A percentile compares a stretch with the other conserved stretches of the same genome.
Evolutionary conservation across 352 stramenopile genomes (phyloP).

Genomic region (Pythium grandisporangium): DNA sequence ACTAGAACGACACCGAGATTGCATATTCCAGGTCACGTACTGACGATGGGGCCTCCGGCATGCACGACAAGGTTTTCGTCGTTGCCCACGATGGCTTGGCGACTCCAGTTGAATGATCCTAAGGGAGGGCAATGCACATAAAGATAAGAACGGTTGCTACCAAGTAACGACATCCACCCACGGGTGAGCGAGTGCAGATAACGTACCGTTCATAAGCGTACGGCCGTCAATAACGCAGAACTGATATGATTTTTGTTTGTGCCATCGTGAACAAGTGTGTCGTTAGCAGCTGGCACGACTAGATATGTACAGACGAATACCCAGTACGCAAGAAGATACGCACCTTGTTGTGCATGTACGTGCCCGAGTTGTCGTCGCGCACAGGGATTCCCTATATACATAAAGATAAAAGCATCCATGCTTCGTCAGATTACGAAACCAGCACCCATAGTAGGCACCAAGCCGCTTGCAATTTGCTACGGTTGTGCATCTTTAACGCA

Average conservation of each 20-base stretch:
- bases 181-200: background rate
- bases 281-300: no score
- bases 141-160: no score
- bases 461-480: background rate
- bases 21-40: constrained; percentile 11
- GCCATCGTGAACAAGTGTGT: no score
- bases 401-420: background rate
- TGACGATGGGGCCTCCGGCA: constrained; percentile 35
- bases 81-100: constrained; percentile 54
- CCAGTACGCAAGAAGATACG: background rate
- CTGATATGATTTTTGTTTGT: no score
- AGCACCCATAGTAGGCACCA: no score
- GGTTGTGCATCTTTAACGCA: constrained; percentile 7
- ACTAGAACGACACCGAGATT: no score
- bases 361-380: constrained; percentile 42
- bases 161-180: background rate
- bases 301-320: background rate
- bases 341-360: constrained; percentile 72
- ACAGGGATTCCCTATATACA: constrained; percentile 41
- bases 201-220: constrained; percentile 44
- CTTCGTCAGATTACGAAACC: no score
- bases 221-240: constrained; percentile 63
- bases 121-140: no score
- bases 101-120: constrained; percentile 75
- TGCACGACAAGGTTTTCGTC: constrained; percentile 56